Evolutionary conservation across 1,139 yeast genomes (phyloP).

Genomic region (Geotrichum australiense): DNA sequence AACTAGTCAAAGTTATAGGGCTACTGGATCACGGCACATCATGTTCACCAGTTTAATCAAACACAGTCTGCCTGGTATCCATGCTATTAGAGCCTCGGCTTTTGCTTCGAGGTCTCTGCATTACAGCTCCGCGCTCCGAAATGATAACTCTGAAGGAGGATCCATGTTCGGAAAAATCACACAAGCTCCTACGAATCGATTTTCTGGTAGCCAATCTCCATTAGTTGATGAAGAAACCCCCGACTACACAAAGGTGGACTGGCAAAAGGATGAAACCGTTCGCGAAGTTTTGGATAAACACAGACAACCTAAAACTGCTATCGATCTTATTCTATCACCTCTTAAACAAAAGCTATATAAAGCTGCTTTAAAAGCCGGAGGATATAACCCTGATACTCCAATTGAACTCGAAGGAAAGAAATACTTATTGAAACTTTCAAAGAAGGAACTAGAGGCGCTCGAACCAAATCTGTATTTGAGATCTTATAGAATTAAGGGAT

Average conservation of each 20-base stretch:
- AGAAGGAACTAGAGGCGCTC: conserved; percentile 60
- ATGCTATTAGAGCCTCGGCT: too few species aligned
- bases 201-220: too few species aligned
- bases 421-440: conserved; percentile 52
- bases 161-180: too few species aligned
- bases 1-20: too few species aligned
- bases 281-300: conserved; percentile 12
- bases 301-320: conserved; percentile 35
- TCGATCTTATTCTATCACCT: conserved; percentile 55
- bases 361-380: conserved; percentile 61
- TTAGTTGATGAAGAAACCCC: conserved; percentile 3
- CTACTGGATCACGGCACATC: too few species aligned
- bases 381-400: conserved; percentile 57
- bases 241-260: conserved; percentile 18
- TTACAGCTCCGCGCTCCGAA: too few species aligned
- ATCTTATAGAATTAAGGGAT: conserved; percentile 74
- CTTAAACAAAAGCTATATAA: conserved; percentile 60
- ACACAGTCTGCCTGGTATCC: too few species aligned
- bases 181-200: too few species aligned
- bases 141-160: not conserved
- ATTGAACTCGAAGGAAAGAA: conserved; percentile 45
- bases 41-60: too few species aligned
- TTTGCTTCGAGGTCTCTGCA: too few species aligned
- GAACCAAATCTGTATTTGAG: conserved; percentile 79
- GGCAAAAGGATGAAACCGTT: conserved; percentile 16